These are phyloP conservation scores for Suillus clintonianus DNA, from an alignment of 768 basidiomycete genomes.

Conservation along the genomic window DNA sequence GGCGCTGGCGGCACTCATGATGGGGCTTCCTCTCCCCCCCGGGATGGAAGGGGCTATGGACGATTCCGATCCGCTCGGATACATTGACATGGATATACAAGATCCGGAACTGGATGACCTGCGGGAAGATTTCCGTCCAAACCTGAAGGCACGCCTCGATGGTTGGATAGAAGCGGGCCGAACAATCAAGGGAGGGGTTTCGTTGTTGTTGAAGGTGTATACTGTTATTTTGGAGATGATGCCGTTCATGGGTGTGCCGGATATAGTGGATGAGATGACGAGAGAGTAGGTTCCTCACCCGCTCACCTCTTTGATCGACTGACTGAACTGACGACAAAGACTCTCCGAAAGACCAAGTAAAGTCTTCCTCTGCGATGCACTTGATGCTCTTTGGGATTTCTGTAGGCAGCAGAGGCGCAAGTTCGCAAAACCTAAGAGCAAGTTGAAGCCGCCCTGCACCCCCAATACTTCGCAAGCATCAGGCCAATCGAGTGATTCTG, in stretches of 20 bases:
- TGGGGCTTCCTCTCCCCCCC: slow-evolving; percentile 48
- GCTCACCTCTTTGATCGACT: not conserved
- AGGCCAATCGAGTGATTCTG: not conserved
- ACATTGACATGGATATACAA: slow-evolving; percentile 50
- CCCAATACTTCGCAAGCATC: not conserved
- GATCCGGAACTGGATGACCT: slow-evolving; percentile 63
- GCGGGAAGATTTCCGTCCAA: slow-evolving; percentile 60
- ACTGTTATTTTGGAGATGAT: slow-evolving; percentile 48
- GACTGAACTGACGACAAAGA: slow-evolving; percentile 31
- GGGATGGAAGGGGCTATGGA: slow-evolving; percentile 38
- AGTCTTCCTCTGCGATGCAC: slow-evolving; percentile 49
- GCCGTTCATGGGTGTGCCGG: slow-evolving; percentile 55
- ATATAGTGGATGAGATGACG: slow-evolving; percentile 60
- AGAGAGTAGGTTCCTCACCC: slow-evolving; percentile 39
- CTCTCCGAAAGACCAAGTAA: slow-evolving; percentile 58
- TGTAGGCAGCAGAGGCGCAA: slow-evolving; percentile 49
- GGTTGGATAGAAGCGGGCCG: slow-evolving; percentile 52
- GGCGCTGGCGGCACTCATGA: slow-evolving; percentile 68
- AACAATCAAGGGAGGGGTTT: slow-evolving; percentile 40
- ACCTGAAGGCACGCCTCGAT: slow-evolving; percentile 55
- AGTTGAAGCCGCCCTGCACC: not conserved
- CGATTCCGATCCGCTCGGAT: slow-evolving; percentile 49
- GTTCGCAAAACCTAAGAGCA: slow-evolving; percentile 19
- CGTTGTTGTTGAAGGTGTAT: slow-evolving; percentile 43
- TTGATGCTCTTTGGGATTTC: slow-evolving; percentile 50